A percentile compares a stretch with the other conserved stretches of the same genome.
phyloP scores from a whole-genome alignment of 306 rosid species.

The Lupinus albus region DNA sequence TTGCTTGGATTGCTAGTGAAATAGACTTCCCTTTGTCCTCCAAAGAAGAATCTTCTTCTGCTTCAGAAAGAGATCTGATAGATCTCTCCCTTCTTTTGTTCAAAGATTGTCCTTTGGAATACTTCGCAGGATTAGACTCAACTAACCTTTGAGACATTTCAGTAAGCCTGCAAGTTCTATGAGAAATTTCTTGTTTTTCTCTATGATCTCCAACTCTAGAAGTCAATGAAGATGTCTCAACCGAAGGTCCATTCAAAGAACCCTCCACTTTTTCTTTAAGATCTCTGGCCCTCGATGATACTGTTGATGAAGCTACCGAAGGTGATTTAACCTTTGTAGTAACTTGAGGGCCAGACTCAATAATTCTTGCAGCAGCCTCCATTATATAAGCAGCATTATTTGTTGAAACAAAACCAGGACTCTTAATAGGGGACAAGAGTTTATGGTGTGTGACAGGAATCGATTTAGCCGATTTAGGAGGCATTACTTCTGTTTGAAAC shows the following conservation, averaged over 20 bases:
- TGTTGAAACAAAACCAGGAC: conserved; percentile 63
- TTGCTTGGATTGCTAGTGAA: conserved; percentile 86
- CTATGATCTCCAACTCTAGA: conserved; percentile 52
- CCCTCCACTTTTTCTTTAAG: conserved; percentile 63
- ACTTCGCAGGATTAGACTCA: conserved; percentile 66
- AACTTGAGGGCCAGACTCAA: conserved; percentile 62
- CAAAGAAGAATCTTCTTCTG: conserved; percentile 51
- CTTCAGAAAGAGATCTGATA: conserved; percentile 42
- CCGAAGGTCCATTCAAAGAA: conserved; percentile 47
- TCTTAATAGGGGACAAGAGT: conserved; percentile 83
- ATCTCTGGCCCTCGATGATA: conserved; percentile 64
- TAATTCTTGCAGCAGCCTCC: conserved; percentile 83
- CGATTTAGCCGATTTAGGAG: conserved; percentile 80
- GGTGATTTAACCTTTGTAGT: conserved; percentile 56
- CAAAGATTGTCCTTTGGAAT: conserved; percentile 65
- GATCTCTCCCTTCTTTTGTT: conserved; percentile 75
- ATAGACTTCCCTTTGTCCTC: conserved; percentile 62
- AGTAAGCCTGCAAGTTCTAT: conserved; percentile 47
- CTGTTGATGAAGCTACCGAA: conserved; percentile 54
- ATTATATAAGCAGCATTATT: conserved; percentile 71
- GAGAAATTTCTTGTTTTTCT: conserved; percentile 56
- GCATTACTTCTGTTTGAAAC: conserved; percentile 77
- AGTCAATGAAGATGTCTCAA: conserved; percentile 57
- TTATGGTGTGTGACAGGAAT: conserved; percentile 81
- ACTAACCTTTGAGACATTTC: conserved; percentile 56